Percentiles rank a stretch among this genome's conserved stretches.
Evolutionary conservation across 1,139 yeast species (phyloP).

Genomic region (Hyphopichia fennica): DNA sequence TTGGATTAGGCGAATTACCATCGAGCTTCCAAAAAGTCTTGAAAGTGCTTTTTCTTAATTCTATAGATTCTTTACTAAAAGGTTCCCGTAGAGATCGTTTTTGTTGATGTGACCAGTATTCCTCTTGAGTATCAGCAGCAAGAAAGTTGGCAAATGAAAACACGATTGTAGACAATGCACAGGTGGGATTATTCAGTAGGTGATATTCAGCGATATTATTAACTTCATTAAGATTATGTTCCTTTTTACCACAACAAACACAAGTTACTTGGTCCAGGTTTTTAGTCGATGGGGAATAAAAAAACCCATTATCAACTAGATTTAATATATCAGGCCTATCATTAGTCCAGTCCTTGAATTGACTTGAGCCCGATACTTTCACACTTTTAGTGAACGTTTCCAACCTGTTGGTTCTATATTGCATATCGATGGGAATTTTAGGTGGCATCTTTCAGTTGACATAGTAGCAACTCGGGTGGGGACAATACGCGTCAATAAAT

Average conservation of each 20-base stretch:
- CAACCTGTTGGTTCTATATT: conserved; percentile 21
- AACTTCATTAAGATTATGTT: conserved; percentile 33
- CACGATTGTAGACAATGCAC: conserved; percentile 43
- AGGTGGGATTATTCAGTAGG: conserved; percentile 42
- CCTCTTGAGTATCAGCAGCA: conserved; percentile 5
- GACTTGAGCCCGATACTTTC: conserved; percentile 17
- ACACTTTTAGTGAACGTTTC: conserved; percentile 27
- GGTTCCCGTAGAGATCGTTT: conserved; percentile 27
- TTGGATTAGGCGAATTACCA: conserved; percentile 21
- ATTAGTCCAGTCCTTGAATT: conserved; percentile 34
- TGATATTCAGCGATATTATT: conserved; percentile 45
- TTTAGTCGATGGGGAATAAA: conserved; percentile 56
- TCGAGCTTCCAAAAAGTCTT: conserved; percentile 57
- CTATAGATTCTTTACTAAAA: conserved; percentile 28
- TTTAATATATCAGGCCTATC: conserved; percentile 37
- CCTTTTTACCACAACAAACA: conserved; percentile 54
- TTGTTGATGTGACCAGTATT: conserved; percentile 21
- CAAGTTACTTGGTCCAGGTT: conserved; percentile 57
- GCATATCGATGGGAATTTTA: conserved; percentile 8
- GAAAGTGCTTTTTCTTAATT: conserved; percentile 53
- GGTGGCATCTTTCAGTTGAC: conserved; percentile 1
- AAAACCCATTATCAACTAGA: conserved; percentile 66
- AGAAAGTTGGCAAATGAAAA: conserved; percentile 17
- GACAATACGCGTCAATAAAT: background rate
- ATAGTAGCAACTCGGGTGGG: background rate